Base-by-base conservation (phyloP, 2,329 filamentous ascomycete genomes). In the Cercospora berteroae region DNA sequence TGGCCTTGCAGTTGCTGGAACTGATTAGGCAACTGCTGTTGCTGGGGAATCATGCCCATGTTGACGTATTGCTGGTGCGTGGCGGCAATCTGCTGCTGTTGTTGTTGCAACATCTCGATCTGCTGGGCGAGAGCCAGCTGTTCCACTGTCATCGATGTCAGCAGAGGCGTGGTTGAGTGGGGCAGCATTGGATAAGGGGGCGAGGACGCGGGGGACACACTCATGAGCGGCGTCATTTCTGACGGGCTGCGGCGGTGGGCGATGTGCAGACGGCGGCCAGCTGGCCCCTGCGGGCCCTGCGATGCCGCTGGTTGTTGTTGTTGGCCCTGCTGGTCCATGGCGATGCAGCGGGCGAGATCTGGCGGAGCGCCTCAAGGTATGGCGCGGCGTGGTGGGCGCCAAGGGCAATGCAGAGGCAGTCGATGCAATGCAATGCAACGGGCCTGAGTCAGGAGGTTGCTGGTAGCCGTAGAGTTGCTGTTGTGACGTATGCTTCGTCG, bases 51-150 rank as follows among this genome's bases (percentile, higher is more conserved):
- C 87, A 98, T 93, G 80, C 93, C 93, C 91, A 97, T 94, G 80
- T 95, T 97, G 76, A 97, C 90, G 84, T 97, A 97, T 82, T 98
- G 94, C 82, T 97, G 94, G 78, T 97, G 93, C 71, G 93, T 95
- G 75, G 93, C 93, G 82, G 96, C 92, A 78, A 98, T 96, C 80
- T 97, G 94, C 81, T 98, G 94, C 80, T 98, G 95, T 80, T 98
- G 95, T 80, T 97, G 93, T 83, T 98, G 94, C 77, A 98, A 86
- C 78, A 96, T 87, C 82, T 98, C 94, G 78, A 98, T 97, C 83
- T 98, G 94, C 84, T 97, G 94, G 83, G 97, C 94, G 79, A 98
- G 94, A 78, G 93, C 93, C 79, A 97, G 88, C 87, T 97, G 94
- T 85, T 97, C 94, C 92, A 97, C 94, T 96, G 75, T 59, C 74